Evolutionary conservation across 148 eudicot genomes (phyloP), one percentile per base, ranked within the genome.

Genomic region (Silene conica): DNA sequence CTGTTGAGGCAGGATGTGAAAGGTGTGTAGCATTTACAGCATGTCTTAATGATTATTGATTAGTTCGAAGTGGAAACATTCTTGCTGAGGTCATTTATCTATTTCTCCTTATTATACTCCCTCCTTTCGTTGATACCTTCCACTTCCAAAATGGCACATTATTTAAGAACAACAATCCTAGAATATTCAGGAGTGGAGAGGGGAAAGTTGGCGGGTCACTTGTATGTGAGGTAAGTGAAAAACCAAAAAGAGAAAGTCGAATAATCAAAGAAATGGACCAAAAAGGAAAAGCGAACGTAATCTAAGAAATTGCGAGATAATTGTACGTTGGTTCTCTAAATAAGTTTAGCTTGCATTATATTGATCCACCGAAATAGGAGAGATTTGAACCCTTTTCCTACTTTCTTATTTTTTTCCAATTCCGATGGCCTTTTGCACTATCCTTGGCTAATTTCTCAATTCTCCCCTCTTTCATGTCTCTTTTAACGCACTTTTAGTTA

Each of bases 1-100:
- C 81, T 94, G 73, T 76, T 94, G 85, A 89, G 98, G 89, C 98
- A 94, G 70, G 97, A 94, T 82, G 97, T 92, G 72, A 86, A 87
- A 87, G 96, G 98, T 94, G 79, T 69, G 81, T 56, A 69, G 6
- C 8, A 59, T 58, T 61, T 22, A 31, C 46, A 57, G 41, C 58
- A 9, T 46, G 52, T 28, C 7, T 59, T 59, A 45, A 15, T 9
- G 59, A 41, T 57, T 4, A 26, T 0, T 9, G 59, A 41, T 57
- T 4, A 26, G 1, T 8, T 13, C 43, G 23, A 43, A 58, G 14
- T 67, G 59, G 71, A 50, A 25, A 50, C 13, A 12, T 23, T 50
- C 10, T 41, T 11, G 8, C 19, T 43, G 25, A 8, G n/a, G 9
- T 43, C 23, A 13, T 25, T 3, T 69, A 50, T 20, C 34, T 22